phyloP scores from a whole-genome alignment of 306 rosid genomes.

The Corylus heterophylla region DNA sequence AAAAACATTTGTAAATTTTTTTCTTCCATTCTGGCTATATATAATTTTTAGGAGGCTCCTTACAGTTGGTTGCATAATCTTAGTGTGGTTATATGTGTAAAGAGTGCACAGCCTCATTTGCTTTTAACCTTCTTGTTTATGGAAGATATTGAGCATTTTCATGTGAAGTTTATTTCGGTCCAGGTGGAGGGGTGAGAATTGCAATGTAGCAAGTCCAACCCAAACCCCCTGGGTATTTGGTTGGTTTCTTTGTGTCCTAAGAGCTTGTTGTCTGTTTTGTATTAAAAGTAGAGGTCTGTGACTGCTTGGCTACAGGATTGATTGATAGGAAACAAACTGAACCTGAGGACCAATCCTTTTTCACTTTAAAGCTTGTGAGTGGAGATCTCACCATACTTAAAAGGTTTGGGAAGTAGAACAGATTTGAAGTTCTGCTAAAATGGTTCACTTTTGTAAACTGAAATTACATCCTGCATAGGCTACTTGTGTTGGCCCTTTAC shows the following conservation, averaged over 20 bases:
- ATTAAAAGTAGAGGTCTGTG: background rate
- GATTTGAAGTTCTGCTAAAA: background rate
- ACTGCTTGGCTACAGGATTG: slow-evolving; percentile 5
- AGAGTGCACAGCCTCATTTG: background rate
- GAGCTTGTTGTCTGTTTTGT: background rate
- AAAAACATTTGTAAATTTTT: background rate
- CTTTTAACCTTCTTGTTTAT: background rate
- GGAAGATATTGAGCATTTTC: too few species aligned
- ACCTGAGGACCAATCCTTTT: slow-evolving; percentile 2
- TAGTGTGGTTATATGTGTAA: background rate
- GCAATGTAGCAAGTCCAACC: background rate
- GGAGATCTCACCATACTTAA: background rate
- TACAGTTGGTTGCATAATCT: background rate
- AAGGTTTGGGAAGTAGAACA: slow-evolving; percentile 7
- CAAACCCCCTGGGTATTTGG: background rate
- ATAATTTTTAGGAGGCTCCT: background rate
- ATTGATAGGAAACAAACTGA: background rate
- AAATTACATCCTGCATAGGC: background rate
- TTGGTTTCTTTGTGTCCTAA: slow-evolving; percentile 6
- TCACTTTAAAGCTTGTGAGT: background rate
- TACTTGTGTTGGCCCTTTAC: background rate
- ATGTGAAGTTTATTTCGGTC: too few species aligned
- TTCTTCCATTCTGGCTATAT: background rate
- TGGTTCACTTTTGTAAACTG: background rate
- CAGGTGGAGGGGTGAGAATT: background rate